A percentile compares a stretch with the other conserved stretches of the same genome.
phyloP scores from a whole-genome alignment of 345 rosid species.

The Gossypium turneri region DNA sequence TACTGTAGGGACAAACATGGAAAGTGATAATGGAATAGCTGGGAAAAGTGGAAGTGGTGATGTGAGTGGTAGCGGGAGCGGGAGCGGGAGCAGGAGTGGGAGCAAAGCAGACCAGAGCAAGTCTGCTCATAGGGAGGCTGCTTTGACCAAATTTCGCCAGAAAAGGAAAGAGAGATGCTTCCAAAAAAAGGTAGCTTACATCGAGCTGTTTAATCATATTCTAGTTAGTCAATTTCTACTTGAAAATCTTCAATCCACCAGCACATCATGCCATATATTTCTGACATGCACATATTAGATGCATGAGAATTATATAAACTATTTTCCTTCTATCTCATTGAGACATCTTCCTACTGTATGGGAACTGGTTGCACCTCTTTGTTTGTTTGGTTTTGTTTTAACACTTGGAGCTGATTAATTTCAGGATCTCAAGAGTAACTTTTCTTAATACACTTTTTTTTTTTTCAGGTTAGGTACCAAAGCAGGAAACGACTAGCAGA shows the following conservation, averaged over 20 bases:
- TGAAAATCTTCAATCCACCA: not conserved
- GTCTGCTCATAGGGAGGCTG: constrained; percentile 34
- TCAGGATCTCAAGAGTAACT: not conserved
- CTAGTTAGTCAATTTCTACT: not conserved
- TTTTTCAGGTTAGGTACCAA: constrained; percentile 32
- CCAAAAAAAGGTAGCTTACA: constrained; percentile 32
- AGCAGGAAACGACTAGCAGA: constrained; percentile 35
- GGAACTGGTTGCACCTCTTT: not conserved
- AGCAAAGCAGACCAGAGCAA: constrained; percentile 27
- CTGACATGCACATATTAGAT: not conserved
- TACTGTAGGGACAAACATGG: constrained; percentile 29
- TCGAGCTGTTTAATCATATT: not conserved
- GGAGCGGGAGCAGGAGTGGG: constrained; percentile 15
- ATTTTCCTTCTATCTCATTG: too few species aligned
- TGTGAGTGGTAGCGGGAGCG: constrained; percentile 29
- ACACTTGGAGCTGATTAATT: not conserved
- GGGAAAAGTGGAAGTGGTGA: constrained; percentile 37
- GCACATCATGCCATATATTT: not conserved
- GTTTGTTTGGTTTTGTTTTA: not conserved
- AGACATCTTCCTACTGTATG: not conserved
- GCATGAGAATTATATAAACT: not conserved
- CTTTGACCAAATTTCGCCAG: constrained; percentile 38
- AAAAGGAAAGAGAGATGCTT: constrained; percentile 40
- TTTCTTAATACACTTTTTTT: not conserved
- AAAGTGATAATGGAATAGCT: constrained; percentile 31